Conservation (phyloP, 2,329 filamentous ascomycete species). For the Microascus cirrosus region DNA sequence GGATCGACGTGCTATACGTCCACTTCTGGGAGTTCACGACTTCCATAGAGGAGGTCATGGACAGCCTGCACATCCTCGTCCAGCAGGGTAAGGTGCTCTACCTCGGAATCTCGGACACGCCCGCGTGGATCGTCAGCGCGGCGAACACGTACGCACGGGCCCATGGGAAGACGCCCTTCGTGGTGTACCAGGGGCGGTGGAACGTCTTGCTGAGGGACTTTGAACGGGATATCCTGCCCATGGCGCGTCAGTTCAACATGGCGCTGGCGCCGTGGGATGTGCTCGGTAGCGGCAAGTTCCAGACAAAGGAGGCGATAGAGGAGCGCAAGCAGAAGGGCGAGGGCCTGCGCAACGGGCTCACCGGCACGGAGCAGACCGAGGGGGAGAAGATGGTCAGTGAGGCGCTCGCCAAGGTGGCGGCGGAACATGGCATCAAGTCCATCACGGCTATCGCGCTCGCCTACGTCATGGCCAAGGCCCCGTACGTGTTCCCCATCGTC, state of each 20-base stretch:
- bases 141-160: constrained; percentile 25
- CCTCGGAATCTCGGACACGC: constrained; percentile 25
- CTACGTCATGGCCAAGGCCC: constrained; percentile 35
- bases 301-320: constrained; percentile 23
- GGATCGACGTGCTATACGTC: constrained; percentile 25
- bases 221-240: constrained; percentile 30
- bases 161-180: constrained; percentile 23
- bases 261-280: constrained; percentile 50
- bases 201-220: constrained; percentile 20
- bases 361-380: constrained; percentile 25
- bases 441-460: constrained; percentile 49
- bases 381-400: constrained; percentile 39
- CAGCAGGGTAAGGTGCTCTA: constrained; percentile 28
- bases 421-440: constrained; percentile 38
- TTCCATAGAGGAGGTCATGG: constrained; percentile 29
- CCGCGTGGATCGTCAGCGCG: constrained; percentile 25
- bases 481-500: constrained; percentile 40
- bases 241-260: constrained; percentile 30
- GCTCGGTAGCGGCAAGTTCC: constrained; percentile 40
- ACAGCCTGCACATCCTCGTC: constrained; percentile 27
- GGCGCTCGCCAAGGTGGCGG: constrained; percentile 49
- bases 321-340: constrained; percentile 22
- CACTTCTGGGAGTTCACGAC: constrained; percentile 33
- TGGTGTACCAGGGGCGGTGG: constrained; percentile 28
- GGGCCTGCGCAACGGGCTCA: constrained; percentile 13